These are phyloP conservation scores for Solanum tacnaense DNA, from an alignment of 257 asterid species.

Conservation along the genomic window DNA sequence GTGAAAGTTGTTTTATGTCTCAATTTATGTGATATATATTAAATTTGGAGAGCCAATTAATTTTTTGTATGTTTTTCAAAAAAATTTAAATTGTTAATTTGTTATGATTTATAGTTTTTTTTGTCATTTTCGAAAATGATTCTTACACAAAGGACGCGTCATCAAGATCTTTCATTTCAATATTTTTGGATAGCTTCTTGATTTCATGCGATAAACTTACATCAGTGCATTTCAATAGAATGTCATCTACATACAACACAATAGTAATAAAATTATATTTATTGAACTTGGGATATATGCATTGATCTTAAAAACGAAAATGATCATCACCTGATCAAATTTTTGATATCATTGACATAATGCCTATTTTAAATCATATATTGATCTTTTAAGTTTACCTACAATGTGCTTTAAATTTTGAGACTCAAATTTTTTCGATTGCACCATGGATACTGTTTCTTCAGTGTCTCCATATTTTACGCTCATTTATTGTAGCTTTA, in stretches of 20 bases:
- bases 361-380: background rate
- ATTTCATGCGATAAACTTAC: background rate
- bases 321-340: background rate
- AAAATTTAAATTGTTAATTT: too few species aligned
- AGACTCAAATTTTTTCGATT: background rate
- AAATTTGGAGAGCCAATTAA: too few species aligned
- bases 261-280: too few species aligned
- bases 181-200: too few species aligned
- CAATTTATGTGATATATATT: too few species aligned
- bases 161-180: background rate
- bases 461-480: background rate
- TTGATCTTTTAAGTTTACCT: background rate
- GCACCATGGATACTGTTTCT: background rate
- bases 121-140: too few species aligned
- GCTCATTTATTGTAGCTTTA: background rate
- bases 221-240: too few species aligned
- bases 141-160: background rate
- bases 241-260: background rate
- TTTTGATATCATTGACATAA: background rate
- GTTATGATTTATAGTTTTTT: too few species aligned
- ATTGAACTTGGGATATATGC: background rate
- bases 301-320: background rate
- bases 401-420: background rate
- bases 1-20: too few species aligned
- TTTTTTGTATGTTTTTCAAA: too few species aligned